These are phyloP conservation scores for Hymenoscyphus occultus DNA, from an alignment of 2,329 filamentous ascomycete species.

Conservation along the genomic window DNA sequence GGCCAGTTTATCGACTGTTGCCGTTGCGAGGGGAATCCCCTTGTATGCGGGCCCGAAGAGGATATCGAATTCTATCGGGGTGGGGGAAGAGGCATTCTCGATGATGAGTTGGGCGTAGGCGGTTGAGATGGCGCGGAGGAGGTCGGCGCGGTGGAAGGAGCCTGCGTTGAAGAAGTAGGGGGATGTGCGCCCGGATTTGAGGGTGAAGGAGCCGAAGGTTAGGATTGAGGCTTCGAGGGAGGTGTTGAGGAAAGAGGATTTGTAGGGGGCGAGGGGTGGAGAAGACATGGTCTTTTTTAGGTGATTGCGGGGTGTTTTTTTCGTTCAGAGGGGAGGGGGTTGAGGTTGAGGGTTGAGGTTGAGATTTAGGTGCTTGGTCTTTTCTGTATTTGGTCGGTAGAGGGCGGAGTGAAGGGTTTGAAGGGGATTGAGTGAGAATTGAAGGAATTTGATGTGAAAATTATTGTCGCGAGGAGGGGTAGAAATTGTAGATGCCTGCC, in stretches of 20 bases:
- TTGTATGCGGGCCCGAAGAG: slow-evolving; percentile 96
- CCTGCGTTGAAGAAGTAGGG: slow-evolving; percentile 99
- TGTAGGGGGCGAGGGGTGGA: slow-evolving; percentile 57
- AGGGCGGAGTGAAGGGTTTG: neutral
- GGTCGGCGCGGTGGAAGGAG: slow-evolving; percentile 76
- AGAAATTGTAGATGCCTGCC: neutral
- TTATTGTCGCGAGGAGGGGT: neutral
- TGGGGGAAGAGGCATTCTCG: slow-evolving; percentile 40
- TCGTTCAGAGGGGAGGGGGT: neutral
- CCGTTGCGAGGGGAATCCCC: slow-evolving; percentile 84
- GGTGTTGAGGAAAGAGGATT: slow-evolving; percentile 68
- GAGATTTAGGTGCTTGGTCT: neutral
- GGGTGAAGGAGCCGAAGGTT: slow-evolving; percentile 78
- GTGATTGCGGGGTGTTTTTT: neutral
- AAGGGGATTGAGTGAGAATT: neutral
- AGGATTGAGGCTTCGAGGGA: slow-evolving; percentile 68
- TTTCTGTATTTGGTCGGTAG: neutral
- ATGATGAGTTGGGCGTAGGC: slow-evolving; percentile 73
- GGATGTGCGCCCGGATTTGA: slow-evolving; percentile 88
- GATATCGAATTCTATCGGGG: slow-evolving; percentile 66
- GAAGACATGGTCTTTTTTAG: slow-evolving; percentile 18
- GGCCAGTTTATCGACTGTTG: slow-evolving; percentile 72
- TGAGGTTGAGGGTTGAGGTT: neutral
- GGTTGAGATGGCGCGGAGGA: slow-evolving; percentile 72
- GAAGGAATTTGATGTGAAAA: neutral